Evolutionary conservation across 441 rosid genomes (phyloP).

Genomic region (Erodium texanum): DNA sequence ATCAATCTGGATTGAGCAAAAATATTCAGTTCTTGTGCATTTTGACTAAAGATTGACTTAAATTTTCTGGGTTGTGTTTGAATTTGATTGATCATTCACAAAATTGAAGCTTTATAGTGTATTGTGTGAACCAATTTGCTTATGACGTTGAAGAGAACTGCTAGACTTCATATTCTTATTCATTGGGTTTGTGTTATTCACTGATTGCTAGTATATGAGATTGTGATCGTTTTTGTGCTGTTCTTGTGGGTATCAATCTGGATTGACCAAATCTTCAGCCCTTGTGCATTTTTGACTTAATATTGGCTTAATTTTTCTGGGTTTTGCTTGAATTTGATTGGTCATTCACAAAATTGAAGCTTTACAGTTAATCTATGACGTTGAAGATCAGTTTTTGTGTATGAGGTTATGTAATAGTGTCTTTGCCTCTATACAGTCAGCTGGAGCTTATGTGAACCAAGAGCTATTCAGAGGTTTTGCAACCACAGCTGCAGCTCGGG

Average conservation of each 20-base stretch:
- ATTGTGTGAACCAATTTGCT: neutral
- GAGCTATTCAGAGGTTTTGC: constrained; percentile 33
- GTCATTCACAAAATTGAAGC: neutral
- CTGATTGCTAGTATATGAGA: no score
- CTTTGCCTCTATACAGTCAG: constrained; percentile 15
- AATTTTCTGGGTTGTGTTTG: neutral
- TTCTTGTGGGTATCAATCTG: no score
- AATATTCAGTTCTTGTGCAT: neutral
- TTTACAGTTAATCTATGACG: neutral
- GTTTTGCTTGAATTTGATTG: neutral
- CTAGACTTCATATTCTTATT: neutral
- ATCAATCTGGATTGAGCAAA: neutral
- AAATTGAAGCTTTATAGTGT: neutral
- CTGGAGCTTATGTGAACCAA: constrained; percentile 33
- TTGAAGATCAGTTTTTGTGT: neutral
- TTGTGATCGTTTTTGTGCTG: no score
- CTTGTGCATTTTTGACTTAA: neutral
- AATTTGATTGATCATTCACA: neutral
- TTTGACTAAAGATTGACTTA: neutral
- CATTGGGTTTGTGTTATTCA: neutral
- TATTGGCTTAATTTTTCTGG: neutral
- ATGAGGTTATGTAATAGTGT: neutral
- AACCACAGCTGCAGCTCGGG: constrained; percentile 33
- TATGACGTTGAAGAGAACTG: no score
- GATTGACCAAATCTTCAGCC: no score